Conservation (phyloP, 106 monocot species). For the Posidonia australis region DNA sequence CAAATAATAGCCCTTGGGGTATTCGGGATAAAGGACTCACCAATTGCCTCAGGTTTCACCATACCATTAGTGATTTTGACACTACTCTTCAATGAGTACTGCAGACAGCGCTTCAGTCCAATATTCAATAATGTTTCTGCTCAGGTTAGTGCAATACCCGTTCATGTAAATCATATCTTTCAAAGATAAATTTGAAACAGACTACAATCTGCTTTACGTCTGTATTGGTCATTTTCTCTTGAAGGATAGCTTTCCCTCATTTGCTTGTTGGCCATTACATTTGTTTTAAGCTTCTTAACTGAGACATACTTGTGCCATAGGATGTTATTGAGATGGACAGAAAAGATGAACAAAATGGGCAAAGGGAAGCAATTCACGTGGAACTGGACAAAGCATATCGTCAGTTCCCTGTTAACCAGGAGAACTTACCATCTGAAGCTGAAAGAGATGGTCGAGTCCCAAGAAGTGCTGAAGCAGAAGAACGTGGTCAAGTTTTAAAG, state of each 20-base stretch:
- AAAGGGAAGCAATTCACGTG: conserved; percentile 46
- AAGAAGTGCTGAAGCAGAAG: background rate
- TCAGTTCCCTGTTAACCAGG: conserved; percentile 31
- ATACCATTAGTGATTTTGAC: conserved; percentile 76
- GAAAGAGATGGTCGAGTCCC: background rate
- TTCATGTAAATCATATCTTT: background rate
- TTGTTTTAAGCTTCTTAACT: background rate
- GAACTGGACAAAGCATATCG: conserved; percentile 44
- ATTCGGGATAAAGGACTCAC: conserved; percentile 62
- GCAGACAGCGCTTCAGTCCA: conserved; percentile 69
- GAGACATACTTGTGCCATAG: conserved; percentile 14
- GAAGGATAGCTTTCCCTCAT: background rate
- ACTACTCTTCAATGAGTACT: conserved; percentile 88
- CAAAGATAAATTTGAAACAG: background rate
- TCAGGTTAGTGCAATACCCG: conserved; percentile 32
- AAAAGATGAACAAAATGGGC: conserved; percentile 47
- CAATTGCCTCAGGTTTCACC: conserved; percentile 60
- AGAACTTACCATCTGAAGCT: background rate
- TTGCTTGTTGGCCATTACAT: background rate
- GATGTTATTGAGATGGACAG: conserved; percentile 73
- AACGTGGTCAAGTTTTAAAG: too few species aligned
- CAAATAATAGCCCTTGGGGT: conserved; percentile 88
- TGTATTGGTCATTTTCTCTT: background rate
- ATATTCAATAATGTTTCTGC: conserved; percentile 55
- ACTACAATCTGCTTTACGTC: background rate